Evolutionary conservation across 2,329 filamentous ascomycete genomes (phyloP).

Genomic region (Claviceps arundinis): DNA sequence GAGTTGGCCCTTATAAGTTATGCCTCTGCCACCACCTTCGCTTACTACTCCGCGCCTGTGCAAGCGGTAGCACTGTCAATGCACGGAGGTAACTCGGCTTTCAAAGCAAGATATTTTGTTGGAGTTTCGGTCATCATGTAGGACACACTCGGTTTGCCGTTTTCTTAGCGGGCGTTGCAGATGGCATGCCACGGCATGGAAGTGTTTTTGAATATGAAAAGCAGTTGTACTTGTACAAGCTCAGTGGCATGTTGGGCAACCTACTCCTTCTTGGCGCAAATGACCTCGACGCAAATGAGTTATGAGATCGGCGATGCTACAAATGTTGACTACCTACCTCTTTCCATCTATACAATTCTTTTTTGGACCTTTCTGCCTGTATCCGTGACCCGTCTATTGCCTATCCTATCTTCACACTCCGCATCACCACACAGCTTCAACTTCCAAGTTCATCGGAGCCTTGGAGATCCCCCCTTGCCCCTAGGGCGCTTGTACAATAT

Average conservation of each 20-base stretch:
- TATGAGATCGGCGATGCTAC: neutral
- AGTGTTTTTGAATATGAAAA: neutral
- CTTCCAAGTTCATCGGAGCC: no score
- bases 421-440: no score
- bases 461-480: no score
- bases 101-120: neutral
- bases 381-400: no score
- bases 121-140: neutral
- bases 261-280: neutral
- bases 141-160: neutral
- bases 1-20: neutral
- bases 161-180: neutral
- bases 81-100: neutral
- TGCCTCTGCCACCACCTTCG: neutral
- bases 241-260: neutral
- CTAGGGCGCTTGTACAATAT: no score
- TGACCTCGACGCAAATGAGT: neutral
- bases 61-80: neutral
- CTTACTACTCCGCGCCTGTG: neutral
- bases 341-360: no score
- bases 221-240: neutral
- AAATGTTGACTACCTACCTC: no score
- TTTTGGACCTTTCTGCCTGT: no score
- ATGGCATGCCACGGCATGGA: neutral
- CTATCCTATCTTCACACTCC: no score